Conservation (phyloP, 75 land plant species). For the Picea glauca region DNA sequence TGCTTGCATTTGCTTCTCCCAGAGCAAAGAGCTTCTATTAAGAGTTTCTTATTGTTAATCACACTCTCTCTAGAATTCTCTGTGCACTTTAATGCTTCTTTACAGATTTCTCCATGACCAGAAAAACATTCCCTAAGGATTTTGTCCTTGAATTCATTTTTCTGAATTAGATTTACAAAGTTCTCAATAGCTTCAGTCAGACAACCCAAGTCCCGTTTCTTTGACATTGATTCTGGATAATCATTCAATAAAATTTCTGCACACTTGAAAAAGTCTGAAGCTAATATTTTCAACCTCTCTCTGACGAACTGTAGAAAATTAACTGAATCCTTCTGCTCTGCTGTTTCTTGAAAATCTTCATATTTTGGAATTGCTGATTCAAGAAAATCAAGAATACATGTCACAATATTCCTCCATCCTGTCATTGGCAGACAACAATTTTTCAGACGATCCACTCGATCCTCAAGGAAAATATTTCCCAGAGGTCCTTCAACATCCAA, state of each 20-base stretch:
- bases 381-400: conserved; percentile 6
- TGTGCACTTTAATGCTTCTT: not conserved
- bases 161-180: not conserved
- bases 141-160: not conserved
- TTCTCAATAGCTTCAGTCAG: not conserved
- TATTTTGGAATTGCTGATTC: conserved; percentile 8
- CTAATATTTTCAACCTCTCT: not conserved
- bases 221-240: not conserved
- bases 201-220: not conserved
- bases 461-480: conserved; percentile 34
- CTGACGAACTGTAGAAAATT: not conserved
- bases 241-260: conserved; percentile 3
- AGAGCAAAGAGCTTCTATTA: not conserved
- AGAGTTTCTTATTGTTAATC: not conserved
- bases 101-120: not conserved
- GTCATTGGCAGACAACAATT: conserved; percentile 12
- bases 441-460: conserved; percentile 13
- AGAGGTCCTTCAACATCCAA: conserved; percentile 28
- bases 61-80: not conserved
- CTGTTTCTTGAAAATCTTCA: conserved; percentile 9
- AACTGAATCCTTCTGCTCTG: not conserved
- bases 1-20: too few species aligned
- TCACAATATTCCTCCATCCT: conserved; percentile 20
- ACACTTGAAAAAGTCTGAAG: not conserved
- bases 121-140: not conserved